Evolutionary conservation across 805 yeast species (phyloP).

Genomic region (Wickerhamiella parazyma): DNA sequence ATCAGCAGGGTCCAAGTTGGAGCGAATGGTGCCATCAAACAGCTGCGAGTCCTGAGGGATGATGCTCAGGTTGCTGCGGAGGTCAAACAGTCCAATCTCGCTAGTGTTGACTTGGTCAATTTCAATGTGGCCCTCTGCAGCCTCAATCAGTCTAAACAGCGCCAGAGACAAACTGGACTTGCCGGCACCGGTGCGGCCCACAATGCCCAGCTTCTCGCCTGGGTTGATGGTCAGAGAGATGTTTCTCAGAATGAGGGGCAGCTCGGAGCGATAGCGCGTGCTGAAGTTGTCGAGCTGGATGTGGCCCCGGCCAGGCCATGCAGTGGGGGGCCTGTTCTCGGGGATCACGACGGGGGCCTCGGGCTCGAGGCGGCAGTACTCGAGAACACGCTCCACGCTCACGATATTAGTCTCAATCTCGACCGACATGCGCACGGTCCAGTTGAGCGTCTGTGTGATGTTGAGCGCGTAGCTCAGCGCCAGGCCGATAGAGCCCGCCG

Average conservation of each 20-base stretch:
- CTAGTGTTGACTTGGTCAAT: conserved; percentile 61
- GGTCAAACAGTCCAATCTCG: conserved; percentile 58
- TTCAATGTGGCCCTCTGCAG: conserved; percentile 50
- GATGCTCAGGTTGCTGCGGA: conserved; percentile 64
- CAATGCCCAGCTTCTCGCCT: conserved; percentile 83
- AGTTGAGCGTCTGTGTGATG: conserved; percentile 82
- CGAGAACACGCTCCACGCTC: conserved; percentile 87
- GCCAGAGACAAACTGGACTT: conserved; percentile 78
- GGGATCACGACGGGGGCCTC: conserved; percentile 73
- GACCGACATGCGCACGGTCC: conserved; percentile 98
- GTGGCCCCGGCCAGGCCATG: conserved; percentile 66
- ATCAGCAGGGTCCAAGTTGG: conserved; percentile 73
- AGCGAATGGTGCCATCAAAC: conserved; percentile 72
- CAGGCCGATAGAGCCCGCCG: conserved; percentile 89
- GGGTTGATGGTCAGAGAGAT: conserved; percentile 52
- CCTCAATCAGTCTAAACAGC: conserved; percentile 71
- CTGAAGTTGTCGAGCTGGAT: conserved; percentile 58
- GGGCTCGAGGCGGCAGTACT: conserved; percentile 59
- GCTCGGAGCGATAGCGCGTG: conserved; percentile 70
- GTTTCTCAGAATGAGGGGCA: conserved; percentile 64
- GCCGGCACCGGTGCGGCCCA: conserved; percentile 96
- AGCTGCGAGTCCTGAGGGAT: conserved; percentile 94
- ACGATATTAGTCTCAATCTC: conserved; percentile 97
- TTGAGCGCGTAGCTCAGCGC: conserved; percentile 88
- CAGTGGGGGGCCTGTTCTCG: conserved; percentile 36